Conservation (phyloP, 768 basidiomycete species). For the Gelatoporia subvermispora region DNA sequence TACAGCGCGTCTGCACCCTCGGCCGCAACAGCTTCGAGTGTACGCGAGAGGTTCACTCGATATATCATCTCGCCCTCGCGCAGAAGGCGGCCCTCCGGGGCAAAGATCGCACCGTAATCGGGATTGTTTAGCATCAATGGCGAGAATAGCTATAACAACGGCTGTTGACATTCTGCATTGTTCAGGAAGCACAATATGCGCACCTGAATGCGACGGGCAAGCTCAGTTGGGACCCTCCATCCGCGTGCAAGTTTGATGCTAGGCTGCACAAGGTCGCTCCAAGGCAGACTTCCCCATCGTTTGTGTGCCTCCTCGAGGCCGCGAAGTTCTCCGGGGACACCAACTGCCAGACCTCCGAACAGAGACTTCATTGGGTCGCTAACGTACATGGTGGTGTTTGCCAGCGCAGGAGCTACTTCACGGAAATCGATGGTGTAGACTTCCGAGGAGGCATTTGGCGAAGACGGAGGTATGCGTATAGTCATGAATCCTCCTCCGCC, state of each 20-base stretch:
- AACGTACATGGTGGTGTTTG: conserved; percentile 76
- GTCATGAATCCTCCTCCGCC: conserved; percentile 90
- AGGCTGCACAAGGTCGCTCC: conserved; percentile 75
- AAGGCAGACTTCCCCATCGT: conserved; percentile 77
- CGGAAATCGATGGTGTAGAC: conserved; percentile 82
- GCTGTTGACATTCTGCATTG: not conserved
- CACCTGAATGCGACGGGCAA: conserved; percentile 69
- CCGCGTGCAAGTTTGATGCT: conserved; percentile 69
- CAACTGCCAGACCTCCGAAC: conserved; percentile 83
- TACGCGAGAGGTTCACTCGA: conserved; percentile 71
- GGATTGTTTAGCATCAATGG: conserved; percentile 60
- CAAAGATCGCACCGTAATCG: conserved; percentile 82
- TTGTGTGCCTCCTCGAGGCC: conserved; percentile 82
- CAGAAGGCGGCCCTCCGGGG: conserved; percentile 66
- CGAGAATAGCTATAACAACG: conserved; percentile 25
- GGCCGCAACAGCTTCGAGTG: conserved; percentile 67
- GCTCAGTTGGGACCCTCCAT: conserved; percentile 76
- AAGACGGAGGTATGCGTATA: conserved; percentile 62
- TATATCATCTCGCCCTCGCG: conserved; percentile 70
- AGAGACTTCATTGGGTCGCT: conserved; percentile 46
- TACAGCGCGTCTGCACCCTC: conserved; percentile 84
- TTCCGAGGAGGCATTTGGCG: conserved; percentile 41
- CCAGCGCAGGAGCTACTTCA: conserved; percentile 73
- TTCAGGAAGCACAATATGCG: conserved; percentile 14
- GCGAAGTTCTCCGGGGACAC: conserved; percentile 85